These are phyloP conservation scores for Neurospora terricola DNA, from an alignment of 495 filamentous ascomycete species.

Conservation along the genomic window DNA sequence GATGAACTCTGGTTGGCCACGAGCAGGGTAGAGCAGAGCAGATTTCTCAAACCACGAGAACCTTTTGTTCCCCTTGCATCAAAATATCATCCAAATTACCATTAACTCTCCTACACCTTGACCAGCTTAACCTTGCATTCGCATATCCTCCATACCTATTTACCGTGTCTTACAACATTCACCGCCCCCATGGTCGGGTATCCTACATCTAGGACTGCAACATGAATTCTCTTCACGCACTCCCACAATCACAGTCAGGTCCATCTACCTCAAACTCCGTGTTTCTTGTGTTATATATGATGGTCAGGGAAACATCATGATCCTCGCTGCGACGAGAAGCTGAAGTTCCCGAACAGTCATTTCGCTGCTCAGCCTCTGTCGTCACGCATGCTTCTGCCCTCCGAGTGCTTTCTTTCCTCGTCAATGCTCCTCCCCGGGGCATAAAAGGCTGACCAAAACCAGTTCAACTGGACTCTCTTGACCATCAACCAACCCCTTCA, in stretches of 20 bases:
- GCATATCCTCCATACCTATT: neutral
- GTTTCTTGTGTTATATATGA: neutral
- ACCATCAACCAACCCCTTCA: neutral
- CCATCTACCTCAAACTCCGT: neutral
- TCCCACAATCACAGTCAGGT: neutral
- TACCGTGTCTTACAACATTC: neutral
- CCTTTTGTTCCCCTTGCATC: neutral
- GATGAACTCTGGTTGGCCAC: neutral
- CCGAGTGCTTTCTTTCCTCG: neutral
- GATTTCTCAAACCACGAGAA: neutral
- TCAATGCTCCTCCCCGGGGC: neutral
- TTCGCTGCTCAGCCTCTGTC: neutral
- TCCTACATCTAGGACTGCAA: neutral
- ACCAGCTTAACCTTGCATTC: neutral
- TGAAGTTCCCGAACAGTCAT: neutral
- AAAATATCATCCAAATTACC: neutral
- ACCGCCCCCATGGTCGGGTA: neutral
- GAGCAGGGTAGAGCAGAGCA: neutral
- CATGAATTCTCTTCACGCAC: neutral
- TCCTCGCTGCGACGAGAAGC: neutral
- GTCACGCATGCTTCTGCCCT: neutral
- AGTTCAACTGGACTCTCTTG: neutral
- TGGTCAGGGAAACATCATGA: neutral
- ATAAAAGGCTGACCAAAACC: neutral
- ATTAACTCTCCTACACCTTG: neutral